phyloP scores from a whole-genome alignment of 768 basidiomycete species.

The Hebeloma cylindrosporum region DNA sequence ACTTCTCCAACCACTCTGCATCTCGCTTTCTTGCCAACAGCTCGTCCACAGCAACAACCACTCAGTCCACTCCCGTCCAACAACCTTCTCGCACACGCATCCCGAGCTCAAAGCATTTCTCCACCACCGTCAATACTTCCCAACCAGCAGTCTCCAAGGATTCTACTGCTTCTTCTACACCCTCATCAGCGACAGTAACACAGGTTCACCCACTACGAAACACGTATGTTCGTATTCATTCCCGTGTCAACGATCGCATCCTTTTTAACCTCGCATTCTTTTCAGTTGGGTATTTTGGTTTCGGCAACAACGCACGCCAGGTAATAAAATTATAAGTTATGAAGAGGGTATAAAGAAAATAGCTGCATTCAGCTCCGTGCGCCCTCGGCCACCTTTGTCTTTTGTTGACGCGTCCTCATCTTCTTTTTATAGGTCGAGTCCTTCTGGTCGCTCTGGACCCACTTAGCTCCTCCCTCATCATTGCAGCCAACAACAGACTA shows the following conservation, averaged over 20 bases:
- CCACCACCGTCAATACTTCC: slow-evolving; percentile 40
- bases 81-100: slow-evolving; percentile 43
- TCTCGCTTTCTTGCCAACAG: slow-evolving; percentile 66
- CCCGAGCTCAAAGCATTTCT: slow-evolving; percentile 73
- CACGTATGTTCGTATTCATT: slow-evolving; percentile 77
- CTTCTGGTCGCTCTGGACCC: slow-evolving; percentile 94
- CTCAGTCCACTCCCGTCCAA: slow-evolving; percentile 22
- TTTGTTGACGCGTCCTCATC: slow-evolving; percentile 8
- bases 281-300: slow-evolving; percentile 90
- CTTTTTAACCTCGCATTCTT: slow-evolving; percentile 20
- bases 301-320: slow-evolving; percentile 85
- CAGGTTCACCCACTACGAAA: slow-evolving; percentile 76
- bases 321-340: slow-evolving; percentile 87
- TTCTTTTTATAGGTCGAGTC: slow-evolving; percentile 72
- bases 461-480: slow-evolving; percentile 81
- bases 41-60: slow-evolving; percentile 26
- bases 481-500: slow-evolving; percentile 92
- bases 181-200: slow-evolving; percentile 34
- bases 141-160: slow-evolving; percentile 47
- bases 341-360: slow-evolving; percentile 96
- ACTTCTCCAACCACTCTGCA: slow-evolving; percentile 83
- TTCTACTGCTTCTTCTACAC: slow-evolving; percentile 30
- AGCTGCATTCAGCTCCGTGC: slow-evolving; percentile 82
- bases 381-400: slow-evolving; percentile 24
- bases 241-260: slow-evolving; percentile 26